Evolutionary conservation across 75 land plant genomes (phyloP).

Genomic region (Chamaecyparis obtusa): DNA sequence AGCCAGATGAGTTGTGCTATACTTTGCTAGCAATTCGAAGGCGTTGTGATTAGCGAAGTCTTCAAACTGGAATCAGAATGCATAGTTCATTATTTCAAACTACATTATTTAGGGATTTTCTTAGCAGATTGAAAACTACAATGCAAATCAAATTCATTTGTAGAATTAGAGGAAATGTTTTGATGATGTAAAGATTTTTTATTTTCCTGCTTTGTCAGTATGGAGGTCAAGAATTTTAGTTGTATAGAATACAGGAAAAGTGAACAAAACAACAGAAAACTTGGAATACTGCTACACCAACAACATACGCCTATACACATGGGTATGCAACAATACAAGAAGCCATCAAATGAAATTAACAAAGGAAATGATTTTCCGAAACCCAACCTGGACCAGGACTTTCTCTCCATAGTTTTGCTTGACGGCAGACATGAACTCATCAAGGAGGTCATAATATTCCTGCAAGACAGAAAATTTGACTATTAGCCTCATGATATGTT

Average conservation of each 20-base stretch:
- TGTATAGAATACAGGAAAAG: neutral
- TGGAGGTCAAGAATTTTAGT: neutral
- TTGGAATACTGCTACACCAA: neutral
- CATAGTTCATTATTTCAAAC: neutral
- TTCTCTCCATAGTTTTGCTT: constrained; percentile 74
- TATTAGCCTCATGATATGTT: neutral
- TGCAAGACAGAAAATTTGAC: constrained; percentile 15
- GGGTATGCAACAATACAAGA: neutral
- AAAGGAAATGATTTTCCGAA: neutral
- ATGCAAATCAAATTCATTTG: neutral
- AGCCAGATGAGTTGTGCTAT: constrained; percentile 69
- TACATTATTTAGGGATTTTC: neutral
- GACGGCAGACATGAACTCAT: constrained; percentile 77
- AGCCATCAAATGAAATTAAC: neutral
- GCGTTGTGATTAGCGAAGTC: constrained; percentile 75
- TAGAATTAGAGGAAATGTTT: neutral
- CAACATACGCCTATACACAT: neutral
- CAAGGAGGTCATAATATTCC: constrained; percentile 78
- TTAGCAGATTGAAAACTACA: neutral
- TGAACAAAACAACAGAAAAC: neutral
- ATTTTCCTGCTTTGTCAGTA: neutral
- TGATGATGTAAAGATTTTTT: neutral
- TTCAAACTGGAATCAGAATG: constrained; percentile 64
- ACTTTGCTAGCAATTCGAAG: constrained; percentile 68
- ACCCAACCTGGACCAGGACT: constrained; percentile 60